Evolutionary conservation across 176 grass and related monocot genomes (phyloP), one percentile per base, ranked within the genome.

Genomic region (Calamus simplicifolius): DNA sequence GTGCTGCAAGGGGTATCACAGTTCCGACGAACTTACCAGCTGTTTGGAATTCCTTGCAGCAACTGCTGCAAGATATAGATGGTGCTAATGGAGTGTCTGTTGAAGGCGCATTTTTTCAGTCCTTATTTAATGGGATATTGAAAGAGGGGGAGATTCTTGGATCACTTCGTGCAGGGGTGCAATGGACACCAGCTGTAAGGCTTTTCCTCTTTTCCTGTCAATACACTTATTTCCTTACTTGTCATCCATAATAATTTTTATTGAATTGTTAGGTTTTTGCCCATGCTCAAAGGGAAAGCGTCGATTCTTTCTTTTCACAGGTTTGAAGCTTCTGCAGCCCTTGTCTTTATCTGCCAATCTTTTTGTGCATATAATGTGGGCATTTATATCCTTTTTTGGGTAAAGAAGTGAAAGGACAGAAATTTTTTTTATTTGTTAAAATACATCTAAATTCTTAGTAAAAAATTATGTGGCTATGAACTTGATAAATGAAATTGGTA

Each of bases 301-400:
- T 97, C 21, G 92, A 91, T 80, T 85, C 87, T 48, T 97, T 91
- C 62, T 97, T 85, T 67, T 97, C 92, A 82, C 92, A 97, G 92
- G 92, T 96, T 75, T 54, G 21, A 31, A 10, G 7, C 35, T 12
- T 43, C 35, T 43, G 31, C 30, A 69, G 53, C 51, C 61, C n/a
- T 49, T 63, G 61, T 38, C 61, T 68, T 18, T 57, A 31, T 27
- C 4, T 58, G 35, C 30, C 19, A 19, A 31, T 48, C 1, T 19
- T 35, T 62, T 48, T 62, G 8, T 43, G 35, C 2, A 3, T 43
- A 3, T 43, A 43, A 43, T 43, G 35, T 43, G 35, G 35, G 35
- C 35, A 43, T 2, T 43, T 43, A 23, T 10, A 43, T 43, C 35
- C 2, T 43, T 43, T 43, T 43, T 43, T 43, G 7, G 35, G 35